Evolutionary conservation across 2,329 filamentous ascomycete species (phyloP).

Genomic region (Trichoderma afroharzianum): DNA sequence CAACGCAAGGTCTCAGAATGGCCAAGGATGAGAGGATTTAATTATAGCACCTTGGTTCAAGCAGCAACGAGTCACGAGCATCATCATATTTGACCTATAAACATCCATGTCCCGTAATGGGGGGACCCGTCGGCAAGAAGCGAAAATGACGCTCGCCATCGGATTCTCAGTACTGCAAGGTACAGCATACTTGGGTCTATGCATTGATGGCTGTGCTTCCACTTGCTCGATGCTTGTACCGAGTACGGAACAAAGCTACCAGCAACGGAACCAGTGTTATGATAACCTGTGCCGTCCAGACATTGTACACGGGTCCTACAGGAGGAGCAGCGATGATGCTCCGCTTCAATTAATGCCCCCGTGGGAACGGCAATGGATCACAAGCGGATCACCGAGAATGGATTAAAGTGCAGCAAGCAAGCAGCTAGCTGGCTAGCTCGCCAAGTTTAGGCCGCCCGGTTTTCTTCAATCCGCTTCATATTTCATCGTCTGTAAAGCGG

Average conservation of each 20-base stretch:
- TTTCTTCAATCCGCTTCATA: background rate
- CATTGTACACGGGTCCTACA: background rate
- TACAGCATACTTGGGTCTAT: background rate
- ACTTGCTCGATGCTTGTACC: background rate
- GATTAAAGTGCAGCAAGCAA: background rate
- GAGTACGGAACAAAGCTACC: background rate
- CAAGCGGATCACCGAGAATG: background rate
- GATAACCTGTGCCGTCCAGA: background rate
- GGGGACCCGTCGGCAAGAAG: slow-evolving; percentile 1
- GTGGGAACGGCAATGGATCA: background rate
- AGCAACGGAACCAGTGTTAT: no score
- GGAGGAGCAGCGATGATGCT: background rate
- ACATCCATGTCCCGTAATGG: background rate
- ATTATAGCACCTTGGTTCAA: slow-evolving; percentile 6
- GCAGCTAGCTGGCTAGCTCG: background rate
- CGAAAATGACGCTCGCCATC: slow-evolving; percentile 6
- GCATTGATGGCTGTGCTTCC: background rate
- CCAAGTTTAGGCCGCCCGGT: background rate
- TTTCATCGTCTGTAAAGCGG: background rate
- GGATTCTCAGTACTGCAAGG: background rate
- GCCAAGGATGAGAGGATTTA: background rate
- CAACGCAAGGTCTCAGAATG: background rate
- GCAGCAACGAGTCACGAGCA: background rate
- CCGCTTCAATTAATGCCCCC: background rate
- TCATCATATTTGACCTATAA: background rate